phyloP scores from a whole-genome alignment of 225 moss, liverwort and hornwort genomes.

The Polytrichum commune region DNA sequence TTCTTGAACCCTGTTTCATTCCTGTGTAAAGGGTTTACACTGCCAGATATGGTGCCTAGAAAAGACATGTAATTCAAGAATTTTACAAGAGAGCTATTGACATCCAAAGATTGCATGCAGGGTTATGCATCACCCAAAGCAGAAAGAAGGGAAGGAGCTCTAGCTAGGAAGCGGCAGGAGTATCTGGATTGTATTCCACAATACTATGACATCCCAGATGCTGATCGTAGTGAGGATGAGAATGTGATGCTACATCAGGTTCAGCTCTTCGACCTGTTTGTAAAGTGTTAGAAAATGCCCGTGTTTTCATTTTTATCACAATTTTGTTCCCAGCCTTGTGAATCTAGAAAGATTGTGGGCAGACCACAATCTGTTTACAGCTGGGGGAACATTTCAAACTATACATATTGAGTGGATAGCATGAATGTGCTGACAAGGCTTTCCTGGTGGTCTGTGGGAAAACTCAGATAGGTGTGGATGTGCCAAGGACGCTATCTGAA shows the following conservation, averaged over 20 bases:
- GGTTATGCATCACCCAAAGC: conserved; percentile 98
- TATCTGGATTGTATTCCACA: conserved; percentile 93
- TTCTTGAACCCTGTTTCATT: background rate
- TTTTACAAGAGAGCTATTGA: too few relatives aligned
- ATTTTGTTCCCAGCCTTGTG: too few relatives aligned
- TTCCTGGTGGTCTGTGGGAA: background rate
- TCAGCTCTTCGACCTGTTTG: conserved; percentile 2
- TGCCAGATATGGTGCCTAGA: background rate
- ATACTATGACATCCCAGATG: conserved; percentile 88
- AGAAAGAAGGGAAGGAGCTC: conserved; percentile 86
- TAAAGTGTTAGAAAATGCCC: too few relatives aligned
- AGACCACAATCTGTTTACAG: too few relatives aligned
- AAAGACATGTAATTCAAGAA: too few relatives aligned
- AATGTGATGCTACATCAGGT: conserved; percentile 95
- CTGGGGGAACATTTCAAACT: too few relatives aligned
- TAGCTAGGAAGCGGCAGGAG: conserved; percentile 96
- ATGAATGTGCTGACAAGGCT: too few relatives aligned
- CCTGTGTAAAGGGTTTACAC: background rate
- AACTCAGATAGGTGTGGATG: conserved; percentile 87
- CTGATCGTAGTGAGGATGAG: conserved; percentile 93
- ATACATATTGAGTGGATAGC: too few relatives aligned
- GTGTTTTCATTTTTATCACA: too few relatives aligned
- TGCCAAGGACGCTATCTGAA: conserved; percentile 90
- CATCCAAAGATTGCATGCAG: conserved; percentile 45
- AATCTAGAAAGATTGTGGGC: too few relatives aligned